phyloP scores from a whole-genome alignment of 139 green algal genomes.

The Penium margaritaceum region DNA sequence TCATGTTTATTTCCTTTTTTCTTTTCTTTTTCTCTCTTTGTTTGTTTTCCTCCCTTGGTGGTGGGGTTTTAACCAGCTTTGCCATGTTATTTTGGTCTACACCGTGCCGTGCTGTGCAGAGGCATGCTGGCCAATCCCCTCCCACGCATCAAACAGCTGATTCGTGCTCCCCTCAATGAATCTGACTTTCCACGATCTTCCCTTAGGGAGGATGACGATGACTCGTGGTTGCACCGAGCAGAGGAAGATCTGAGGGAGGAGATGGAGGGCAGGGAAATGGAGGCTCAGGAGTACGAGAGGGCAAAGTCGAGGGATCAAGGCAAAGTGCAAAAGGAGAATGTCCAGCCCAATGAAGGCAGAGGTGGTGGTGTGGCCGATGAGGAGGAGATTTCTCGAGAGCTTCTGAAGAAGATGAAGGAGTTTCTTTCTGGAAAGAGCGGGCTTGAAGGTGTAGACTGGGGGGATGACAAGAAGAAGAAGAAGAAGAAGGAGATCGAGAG shows the following conservation, averaged over 20 bases:
- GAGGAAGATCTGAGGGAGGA: constrained; percentile 27
- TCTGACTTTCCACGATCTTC: constrained; percentile 25
- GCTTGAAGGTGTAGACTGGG: constrained; percentile 13
- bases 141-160: background rate
- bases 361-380: constrained; percentile 1
- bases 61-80: no score
- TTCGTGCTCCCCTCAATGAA: background rate
- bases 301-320: background rate
- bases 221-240: constrained; percentile 33
- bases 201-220: constrained; percentile 19
- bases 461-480: constrained; percentile 19
- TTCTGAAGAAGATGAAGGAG: constrained; percentile 20
- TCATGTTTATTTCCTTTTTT: no score
- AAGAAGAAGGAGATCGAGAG: constrained; percentile 35
- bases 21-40: no score
- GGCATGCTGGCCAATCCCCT: constrained; percentile 12
- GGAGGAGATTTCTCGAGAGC: background rate
- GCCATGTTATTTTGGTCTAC: background rate
- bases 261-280: constrained; percentile 22
- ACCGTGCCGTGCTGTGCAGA: constrained; percentile 7
- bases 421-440: background rate
- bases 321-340: no score
- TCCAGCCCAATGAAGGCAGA: constrained; percentile 6
- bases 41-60: no score
- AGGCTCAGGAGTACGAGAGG: constrained; percentile 36